phyloP scores from a whole-genome alignment of 495 filamentous ascomycete genomes.

The Jackrogersella multiformis region DNA sequence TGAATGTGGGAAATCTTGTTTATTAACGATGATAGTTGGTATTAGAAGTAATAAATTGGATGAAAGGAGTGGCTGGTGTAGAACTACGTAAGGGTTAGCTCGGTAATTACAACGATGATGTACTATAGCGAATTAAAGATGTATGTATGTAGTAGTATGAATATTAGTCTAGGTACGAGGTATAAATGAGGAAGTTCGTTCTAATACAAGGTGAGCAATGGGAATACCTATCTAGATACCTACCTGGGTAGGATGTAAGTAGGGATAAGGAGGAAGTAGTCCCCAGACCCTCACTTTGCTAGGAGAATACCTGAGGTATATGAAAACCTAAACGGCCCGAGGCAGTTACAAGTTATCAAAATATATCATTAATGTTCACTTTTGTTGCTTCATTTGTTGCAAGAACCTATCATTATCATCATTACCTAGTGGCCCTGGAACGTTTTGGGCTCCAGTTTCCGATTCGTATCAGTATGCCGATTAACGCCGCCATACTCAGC shows the following conservation, averaged over 20 bases:
- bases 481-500: slow-evolving; percentile 3
- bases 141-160: not conserved
- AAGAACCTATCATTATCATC: slow-evolving; percentile 26
- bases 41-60: not conserved
- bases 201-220: not conserved
- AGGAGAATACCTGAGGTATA: not conserved
- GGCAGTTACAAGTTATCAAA: not conserved
- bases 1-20: not conserved
- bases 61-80: not conserved
- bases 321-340: not conserved
- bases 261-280: not conserved
- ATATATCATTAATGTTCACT: not conserved
- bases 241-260: too few relatives aligned
- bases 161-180: slow-evolving; percentile 1
- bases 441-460: too few relatives aligned
- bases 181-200: not conserved
- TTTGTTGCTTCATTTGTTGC: not conserved
- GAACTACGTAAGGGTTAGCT: not conserved
- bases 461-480: not conserved
- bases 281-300: not conserved
- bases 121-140: not conserved
- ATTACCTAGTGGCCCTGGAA: slow-evolving; percentile 29
- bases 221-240: too few relatives aligned
- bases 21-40: not conserved
- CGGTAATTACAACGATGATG: not conserved